phyloP scores from a whole-genome alignment of 345 rosid genomes.

The Populus tremula region DNA sequence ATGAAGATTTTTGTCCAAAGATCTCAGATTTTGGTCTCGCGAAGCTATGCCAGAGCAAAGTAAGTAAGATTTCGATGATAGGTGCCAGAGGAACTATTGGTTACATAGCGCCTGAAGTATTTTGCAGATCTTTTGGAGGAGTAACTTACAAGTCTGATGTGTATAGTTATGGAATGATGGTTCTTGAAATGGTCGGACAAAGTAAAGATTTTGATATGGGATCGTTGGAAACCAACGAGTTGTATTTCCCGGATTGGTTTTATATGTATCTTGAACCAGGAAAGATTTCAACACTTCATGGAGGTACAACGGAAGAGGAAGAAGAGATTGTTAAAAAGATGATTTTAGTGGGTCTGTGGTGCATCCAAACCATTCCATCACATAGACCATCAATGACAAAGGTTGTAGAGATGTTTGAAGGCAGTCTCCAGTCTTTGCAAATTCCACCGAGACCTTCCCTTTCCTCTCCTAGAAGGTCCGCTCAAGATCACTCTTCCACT shows the following conservation, averaged over 20 bases:
- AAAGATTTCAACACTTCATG: background rate
- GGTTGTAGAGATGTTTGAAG: constrained; percentile 20
- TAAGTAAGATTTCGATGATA: constrained; percentile 6
- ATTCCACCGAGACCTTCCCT: constrained; percentile 16
- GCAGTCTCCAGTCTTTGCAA: constrained; percentile 8
- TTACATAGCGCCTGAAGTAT: constrained; percentile 22
- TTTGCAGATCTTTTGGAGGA: constrained; percentile 1
- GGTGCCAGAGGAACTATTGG: constrained; percentile 25
- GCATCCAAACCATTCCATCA: constrained; percentile 16
- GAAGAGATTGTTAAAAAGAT: background rate
- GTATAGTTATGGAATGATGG: constrained; percentile 14
- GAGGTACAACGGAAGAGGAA: background rate
- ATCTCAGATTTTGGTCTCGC: no score
- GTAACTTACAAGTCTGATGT: constrained; percentile 18
- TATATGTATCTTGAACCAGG: background rate
- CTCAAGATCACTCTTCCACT: background rate
- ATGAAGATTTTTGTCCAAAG: background rate
- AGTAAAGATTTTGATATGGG: background rate
- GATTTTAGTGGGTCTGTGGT: constrained; percentile 14
- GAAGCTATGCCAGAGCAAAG: background rate
- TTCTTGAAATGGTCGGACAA: constrained; percentile 3
- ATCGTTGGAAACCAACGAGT: background rate
- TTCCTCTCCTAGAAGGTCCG: background rate
- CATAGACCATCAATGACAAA: constrained; percentile 23
- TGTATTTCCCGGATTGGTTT: constrained; percentile 7